Percentiles rank a stretch among this genome's conserved stretches.
Conservation (phyloP, 805 yeast genomes). For the Metschnikowia kofuensis region DNA sequence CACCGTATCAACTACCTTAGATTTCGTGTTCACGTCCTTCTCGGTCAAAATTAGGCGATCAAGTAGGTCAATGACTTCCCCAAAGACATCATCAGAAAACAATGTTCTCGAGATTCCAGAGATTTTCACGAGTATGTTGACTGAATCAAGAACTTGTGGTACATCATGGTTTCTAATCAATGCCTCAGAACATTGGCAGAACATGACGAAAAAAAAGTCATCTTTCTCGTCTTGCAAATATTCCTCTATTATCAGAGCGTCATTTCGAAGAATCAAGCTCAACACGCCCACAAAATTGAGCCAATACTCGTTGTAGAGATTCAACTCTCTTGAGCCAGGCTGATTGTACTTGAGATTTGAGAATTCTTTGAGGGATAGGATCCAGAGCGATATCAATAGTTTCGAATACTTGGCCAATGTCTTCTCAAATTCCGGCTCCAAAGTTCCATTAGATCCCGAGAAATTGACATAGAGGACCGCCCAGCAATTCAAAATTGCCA, state of each 20-base stretch:
- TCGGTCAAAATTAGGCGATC: conserved; percentile 68
- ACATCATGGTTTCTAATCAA: conserved; percentile 51
- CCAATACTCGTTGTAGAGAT: conserved; percentile 64
- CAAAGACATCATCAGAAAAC: conserved; percentile 65
- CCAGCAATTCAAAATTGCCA: conserved; percentile 70
- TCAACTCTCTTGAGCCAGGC: conserved; percentile 39
- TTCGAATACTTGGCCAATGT: conserved; percentile 56
- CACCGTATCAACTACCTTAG: conserved; percentile 43
- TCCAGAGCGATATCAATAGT: conserved; percentile 75
- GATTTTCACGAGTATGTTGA: conserved; percentile 51
- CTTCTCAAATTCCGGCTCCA: conserved; percentile 44
- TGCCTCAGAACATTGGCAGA: conserved; percentile 80
- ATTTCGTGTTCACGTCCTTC: conserved; percentile 57
- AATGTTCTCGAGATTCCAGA: conserved; percentile 56
- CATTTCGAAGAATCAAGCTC: conserved; percentile 57
- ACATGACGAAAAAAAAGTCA: conserved; percentile 72
- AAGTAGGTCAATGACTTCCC: conserved; percentile 71
- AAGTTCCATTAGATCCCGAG: conserved; percentile 18
- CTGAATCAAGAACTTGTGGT: conserved; percentile 46
- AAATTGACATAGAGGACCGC: conserved; percentile 49
- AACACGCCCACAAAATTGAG: conserved; percentile 73
- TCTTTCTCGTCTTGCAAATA: conserved; percentile 56
- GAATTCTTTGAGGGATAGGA: conserved; percentile 67
- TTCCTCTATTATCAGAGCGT: conserved; percentile 42
- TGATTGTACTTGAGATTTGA: conserved; percentile 60